A percentile compares a stretch with the other conserved stretches of the same genome.
Conservation (phyloP, 1,284 basidiomycete species). For the Nidula niveotomentosa region DNA sequence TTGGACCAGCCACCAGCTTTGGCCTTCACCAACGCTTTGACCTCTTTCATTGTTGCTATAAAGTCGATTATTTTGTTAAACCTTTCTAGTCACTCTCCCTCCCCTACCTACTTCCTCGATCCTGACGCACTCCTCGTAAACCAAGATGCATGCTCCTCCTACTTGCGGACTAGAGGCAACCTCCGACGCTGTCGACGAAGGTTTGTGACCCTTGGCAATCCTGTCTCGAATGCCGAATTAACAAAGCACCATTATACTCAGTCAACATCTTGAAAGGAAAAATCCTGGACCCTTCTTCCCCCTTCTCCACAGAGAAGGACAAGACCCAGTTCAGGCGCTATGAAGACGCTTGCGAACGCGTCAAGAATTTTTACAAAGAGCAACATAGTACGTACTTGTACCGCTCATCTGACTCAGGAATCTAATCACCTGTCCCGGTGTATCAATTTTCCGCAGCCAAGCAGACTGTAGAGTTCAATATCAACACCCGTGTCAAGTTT, state of each 20-base stretch:
- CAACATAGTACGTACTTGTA: slow-evolving; percentile 60
- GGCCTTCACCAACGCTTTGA: no score
- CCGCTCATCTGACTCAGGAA: not conserved
- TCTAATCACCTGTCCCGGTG: slow-evolving; percentile 1
- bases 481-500: slow-evolving; percentile 65
- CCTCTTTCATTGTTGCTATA: no score
- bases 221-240: not conserved
- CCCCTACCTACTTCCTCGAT: no score
- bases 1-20: no score
- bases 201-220: slow-evolving; percentile 3
- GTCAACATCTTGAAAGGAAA: slow-evolving; percentile 64
- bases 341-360: slow-evolving; percentile 74
- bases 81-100: no score
- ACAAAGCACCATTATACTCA: slow-evolving; percentile 16
- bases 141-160: no score
- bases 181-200: slow-evolving; percentile 21
- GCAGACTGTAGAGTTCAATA: slow-evolving; percentile 81
- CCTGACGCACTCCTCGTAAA: no score
- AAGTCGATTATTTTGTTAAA: no score
- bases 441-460: slow-evolving; percentile 47
- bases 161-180: slow-evolving; percentile 8
- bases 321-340: slow-evolving; percentile 68
- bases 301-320: slow-evolving; percentile 71
- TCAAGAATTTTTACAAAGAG: slow-evolving; percentile 82
- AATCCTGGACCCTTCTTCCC: slow-evolving; percentile 52